Percentiles rank a stretch among this genome's conserved stretches.
Conservation (phyloP, 2,329 filamentous ascomycete genomes). For the Xylaria sp. region DNA sequence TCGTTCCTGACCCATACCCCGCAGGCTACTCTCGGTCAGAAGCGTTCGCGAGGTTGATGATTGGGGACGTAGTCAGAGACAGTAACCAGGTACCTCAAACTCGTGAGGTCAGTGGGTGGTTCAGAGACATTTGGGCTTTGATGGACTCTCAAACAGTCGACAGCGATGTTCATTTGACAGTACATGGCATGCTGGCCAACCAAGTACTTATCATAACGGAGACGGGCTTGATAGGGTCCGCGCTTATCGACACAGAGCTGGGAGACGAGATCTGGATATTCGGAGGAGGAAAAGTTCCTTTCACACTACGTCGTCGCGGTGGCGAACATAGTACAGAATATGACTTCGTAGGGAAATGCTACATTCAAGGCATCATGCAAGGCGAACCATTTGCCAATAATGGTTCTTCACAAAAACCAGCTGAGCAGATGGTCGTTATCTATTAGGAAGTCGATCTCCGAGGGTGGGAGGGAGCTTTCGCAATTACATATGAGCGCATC, state of each 20-base stretch:
- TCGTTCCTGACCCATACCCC: neutral
- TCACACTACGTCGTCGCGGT: neutral
- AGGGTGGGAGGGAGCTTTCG: too few relatives aligned
- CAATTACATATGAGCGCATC: too few relatives aligned
- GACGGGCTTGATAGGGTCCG: constrained; percentile 2
- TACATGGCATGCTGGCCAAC: neutral
- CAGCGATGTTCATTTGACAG: neutral
- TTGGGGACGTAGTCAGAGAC: neutral
- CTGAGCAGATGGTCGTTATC: too few relatives aligned
- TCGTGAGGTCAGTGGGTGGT: too few relatives aligned
- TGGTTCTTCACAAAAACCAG: too few relatives aligned
- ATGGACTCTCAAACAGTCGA: neutral
- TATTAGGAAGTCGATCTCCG: too few relatives aligned
- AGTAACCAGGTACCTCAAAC: neutral
- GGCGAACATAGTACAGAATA: neutral
- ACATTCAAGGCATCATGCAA: constrained; percentile 11
- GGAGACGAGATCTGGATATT: constrained; percentile 10
- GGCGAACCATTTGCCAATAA: neutral
- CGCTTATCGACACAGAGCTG: neutral
- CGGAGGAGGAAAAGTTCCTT: constrained; percentile 9
- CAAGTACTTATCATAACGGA: neutral
- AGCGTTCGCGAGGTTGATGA: neutral
- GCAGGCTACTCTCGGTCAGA: neutral
- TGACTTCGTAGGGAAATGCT: constrained; percentile 8
- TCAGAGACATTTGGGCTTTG: neutral